Evolutionary conservation across 306 rosid genomes (phyloP).

Genomic region (Trichosanthes truncata): DNA sequence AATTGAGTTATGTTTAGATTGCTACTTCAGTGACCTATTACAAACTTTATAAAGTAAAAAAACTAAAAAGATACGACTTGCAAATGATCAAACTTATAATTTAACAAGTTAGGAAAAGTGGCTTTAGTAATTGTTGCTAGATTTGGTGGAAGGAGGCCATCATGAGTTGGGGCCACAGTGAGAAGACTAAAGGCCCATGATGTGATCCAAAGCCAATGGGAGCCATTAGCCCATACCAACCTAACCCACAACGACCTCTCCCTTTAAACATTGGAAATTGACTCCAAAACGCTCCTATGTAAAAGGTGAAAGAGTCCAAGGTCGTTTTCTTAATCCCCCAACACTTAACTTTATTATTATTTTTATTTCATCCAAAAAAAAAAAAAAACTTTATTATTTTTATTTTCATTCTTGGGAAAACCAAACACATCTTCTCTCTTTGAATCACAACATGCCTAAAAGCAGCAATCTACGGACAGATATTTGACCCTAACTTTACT

Average conservation of each 20-base stretch:
- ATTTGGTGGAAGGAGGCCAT: slow-evolving; percentile 27
- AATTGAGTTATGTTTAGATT: too few species aligned
- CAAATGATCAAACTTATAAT: too few species aligned
- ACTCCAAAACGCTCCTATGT: not conserved
- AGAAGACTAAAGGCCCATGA: slow-evolving; percentile 20
- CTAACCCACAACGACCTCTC: not conserved
- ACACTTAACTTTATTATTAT: too few species aligned
- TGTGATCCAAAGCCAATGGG: slow-evolving; percentile 26
- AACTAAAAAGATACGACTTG: too few species aligned
- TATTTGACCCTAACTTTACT: not conserved
- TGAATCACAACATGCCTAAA: not conserved
- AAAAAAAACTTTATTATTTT: too few species aligned
- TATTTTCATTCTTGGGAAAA: not conserved
- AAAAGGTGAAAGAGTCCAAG: too few species aligned
- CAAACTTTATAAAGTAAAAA: too few species aligned
- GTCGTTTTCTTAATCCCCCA: too few species aligned
- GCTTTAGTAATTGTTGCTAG: not conserved
- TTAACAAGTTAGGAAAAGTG: not conserved
- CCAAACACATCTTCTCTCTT: not conserved
- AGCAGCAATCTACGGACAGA: not conserved
- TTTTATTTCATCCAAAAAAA: too few species aligned
- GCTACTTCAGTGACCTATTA: too few species aligned
- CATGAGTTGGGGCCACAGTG: slow-evolving; percentile 21
- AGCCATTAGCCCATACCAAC: slow-evolving; percentile 7
- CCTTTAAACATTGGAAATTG: too few species aligned